Conservation (phyloP, 495 filamentous ascomycete genomes). For the Daldinia concentrica region DNA sequence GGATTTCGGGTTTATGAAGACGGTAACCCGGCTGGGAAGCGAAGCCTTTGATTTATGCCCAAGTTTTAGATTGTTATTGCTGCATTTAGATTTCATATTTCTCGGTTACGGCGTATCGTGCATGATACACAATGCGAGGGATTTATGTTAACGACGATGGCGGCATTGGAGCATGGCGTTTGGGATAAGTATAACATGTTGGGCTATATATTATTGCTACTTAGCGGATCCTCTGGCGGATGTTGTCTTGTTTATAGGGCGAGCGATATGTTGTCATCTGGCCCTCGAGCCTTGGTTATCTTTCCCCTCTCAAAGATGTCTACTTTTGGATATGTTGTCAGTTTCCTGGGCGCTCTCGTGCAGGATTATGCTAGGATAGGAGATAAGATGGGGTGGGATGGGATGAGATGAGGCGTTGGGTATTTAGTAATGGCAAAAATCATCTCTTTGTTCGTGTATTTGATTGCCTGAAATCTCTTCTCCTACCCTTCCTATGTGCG, state of each 20-base stretch:
- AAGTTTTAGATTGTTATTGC: constrained; percentile 10
- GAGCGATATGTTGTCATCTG: neutral
- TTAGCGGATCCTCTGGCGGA: neutral
- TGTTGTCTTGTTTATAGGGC: constrained; percentile 1
- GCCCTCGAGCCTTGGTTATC: neutral
- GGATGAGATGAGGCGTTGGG: neutral
- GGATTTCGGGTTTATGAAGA: constrained; percentile 61
- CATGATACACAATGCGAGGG: constrained; percentile 6
- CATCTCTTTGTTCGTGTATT: neutral
- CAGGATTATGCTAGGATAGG: neutral
- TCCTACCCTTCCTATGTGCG: neutral
- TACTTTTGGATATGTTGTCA: neutral
- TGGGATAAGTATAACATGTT: neutral
- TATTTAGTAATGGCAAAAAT: neutral
- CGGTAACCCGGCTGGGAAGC: constrained; percentile 47
- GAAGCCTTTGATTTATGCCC: constrained; percentile 2
- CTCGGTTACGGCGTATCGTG: constrained; percentile 23
- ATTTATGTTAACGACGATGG: constrained; percentile 2
- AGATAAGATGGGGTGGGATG: neutral
- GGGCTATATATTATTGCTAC: neutral
- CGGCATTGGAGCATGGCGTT: constrained; percentile 3
- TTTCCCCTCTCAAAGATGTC: constrained; percentile 3
- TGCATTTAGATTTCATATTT: constrained; percentile 18
- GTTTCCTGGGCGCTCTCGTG: neutral
- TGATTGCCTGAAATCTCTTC: neutral